Evolutionary conservation across 2,329 filamentous ascomycete species (phyloP).

Genomic region (Neopestalotiopsis sp.): DNA sequence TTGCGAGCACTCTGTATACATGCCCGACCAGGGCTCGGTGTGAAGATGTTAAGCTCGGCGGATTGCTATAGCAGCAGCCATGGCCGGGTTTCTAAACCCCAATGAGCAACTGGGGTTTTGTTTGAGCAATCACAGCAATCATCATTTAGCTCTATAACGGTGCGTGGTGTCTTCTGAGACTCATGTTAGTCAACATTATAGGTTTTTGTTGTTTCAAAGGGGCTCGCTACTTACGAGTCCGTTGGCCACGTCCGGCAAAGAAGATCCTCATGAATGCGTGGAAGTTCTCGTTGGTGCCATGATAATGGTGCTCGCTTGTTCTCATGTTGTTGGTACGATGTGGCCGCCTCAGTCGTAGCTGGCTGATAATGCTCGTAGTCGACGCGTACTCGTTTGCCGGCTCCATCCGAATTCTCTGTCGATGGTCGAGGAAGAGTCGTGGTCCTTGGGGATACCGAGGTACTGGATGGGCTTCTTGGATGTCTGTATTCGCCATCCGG

Average conservation of each 20-base stretch:
- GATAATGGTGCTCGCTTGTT: slow-evolving; percentile 40
- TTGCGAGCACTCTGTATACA: no score
- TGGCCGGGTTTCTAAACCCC: not conserved
- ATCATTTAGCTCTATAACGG: slow-evolving; percentile 41
- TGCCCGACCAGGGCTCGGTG: no score
- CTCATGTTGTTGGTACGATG: slow-evolving; percentile 37
- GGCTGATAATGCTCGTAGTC: slow-evolving; percentile 53
- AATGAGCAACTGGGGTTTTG: not conserved
- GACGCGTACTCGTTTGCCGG: slow-evolving; percentile 56
- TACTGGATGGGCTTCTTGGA: slow-evolving; percentile 51
- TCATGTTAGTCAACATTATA: slow-evolving; percentile 39
- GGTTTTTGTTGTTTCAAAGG: slow-evolving; percentile 39
- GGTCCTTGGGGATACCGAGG: slow-evolving; percentile 54
- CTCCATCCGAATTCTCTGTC: slow-evolving; percentile 37
- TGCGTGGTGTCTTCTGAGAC: slow-evolving; percentile 51
- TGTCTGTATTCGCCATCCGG: slow-evolving; percentile 43
- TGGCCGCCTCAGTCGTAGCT: slow-evolving; percentile 35
- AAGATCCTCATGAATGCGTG: slow-evolving; percentile 55
- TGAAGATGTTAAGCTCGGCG: no score
- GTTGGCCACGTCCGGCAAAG: slow-evolving; percentile 55
- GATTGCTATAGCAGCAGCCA: no score
- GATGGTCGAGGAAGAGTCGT: slow-evolving; percentile 36
- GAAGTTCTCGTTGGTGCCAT: slow-evolving; percentile 49
- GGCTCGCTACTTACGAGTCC: slow-evolving; percentile 47
- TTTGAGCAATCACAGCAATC: not conserved